Base-by-base conservation (phyloP, 2,329 filamentous ascomycete genomes). In the Pyrenophora seminiperda region DNA sequence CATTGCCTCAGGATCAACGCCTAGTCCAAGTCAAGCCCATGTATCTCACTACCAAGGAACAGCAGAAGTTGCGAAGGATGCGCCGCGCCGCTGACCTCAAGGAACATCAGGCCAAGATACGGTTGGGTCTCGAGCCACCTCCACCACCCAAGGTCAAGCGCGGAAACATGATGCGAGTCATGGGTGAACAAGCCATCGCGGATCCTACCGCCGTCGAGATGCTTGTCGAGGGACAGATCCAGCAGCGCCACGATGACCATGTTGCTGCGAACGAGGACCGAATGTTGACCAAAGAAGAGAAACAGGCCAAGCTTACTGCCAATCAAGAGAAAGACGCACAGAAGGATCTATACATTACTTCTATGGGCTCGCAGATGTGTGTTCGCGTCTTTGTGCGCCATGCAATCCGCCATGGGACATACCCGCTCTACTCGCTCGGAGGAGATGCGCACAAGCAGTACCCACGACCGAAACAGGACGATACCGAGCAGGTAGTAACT, bases 181-280 rank as follows among this genome's bases (percentile, higher is more conserved):
- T 97, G 47, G 94, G 94, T 56, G 91, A 97, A 70, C 88, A 91
- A 74, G 87, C 87, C 14, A 93, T 99, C 60, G 95, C 96, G 69
- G 94, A 99, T 74, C 94, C 94, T 5, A 99, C 95, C 0, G 94
- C 94, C 3, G 94, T 99, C 37, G 94, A 99, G 76, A 91, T 91
- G 41, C 86, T 91, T 18, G 94, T 99, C 42, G 96, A 95, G 72
- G 83, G 87, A 44, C 91, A 99, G 73, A 97, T 99, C 59, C 88
- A 88, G 20, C 91, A 95, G 56, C 89, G 94, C 33, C 85, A 88
- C 50, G 81, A 89, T 52, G 83, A 87, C 59, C 95, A 99, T 73
- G 79, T 93, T 51, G 75, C 84, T 32, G 78, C 82, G 50, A 99
- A 99, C 73, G 87, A 92, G 60, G 88, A 89, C 31, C 86, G 94